Conservation (phyloP, 805 yeast genomes). For the Groenewaldozyma tartarivorans region DNA sequence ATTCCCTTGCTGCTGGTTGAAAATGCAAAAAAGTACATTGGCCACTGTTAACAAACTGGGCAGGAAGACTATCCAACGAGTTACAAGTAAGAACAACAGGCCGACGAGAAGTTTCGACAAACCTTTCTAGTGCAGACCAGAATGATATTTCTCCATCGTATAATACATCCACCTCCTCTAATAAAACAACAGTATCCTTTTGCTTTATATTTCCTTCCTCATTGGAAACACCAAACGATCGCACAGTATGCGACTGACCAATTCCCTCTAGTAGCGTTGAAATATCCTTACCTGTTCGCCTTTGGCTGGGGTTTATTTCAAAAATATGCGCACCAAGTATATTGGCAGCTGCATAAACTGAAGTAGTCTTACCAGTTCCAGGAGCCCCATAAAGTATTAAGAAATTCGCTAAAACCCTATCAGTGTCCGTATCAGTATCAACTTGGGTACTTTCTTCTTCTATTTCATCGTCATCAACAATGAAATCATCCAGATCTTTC, state of each 20-base stretch:
- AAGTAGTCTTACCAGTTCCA: slow-evolving; percentile 72
- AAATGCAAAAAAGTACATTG: slow-evolving; percentile 30
- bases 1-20: slow-evolving; percentile 10
- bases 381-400: slow-evolving; percentile 49
- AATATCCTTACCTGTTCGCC: slow-evolving; percentile 65
- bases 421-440: not conserved
- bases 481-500: slow-evolving; percentile 19
- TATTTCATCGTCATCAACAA: slow-evolving; percentile 21
- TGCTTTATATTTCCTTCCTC: slow-evolving; percentile 1
- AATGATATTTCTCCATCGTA: slow-evolving; percentile 71
- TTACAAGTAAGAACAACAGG: slow-evolving; percentile 62
- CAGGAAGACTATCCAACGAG: slow-evolving; percentile 12
- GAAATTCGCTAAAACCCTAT: slow-evolving; percentile 5
- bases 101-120: slow-evolving; percentile 51
- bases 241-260: slow-evolving; percentile 76
- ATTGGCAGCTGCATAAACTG: slow-evolving; percentile 58
- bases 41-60: slow-evolving; percentile 32
- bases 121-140: slow-evolving; percentile 62
- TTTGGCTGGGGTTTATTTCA: slow-evolving; percentile 70
- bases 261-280: slow-evolving; percentile 58
- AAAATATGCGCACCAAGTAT: slow-evolving; percentile 62
- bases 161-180: slow-evolving; percentile 80
- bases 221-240: slow-evolving; percentile 20
- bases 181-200: slow-evolving; percentile 55
- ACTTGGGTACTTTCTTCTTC: slow-evolving; percentile 11